phyloP scores from a whole-genome alignment of 495 filamentous ascomycete species.

The Daldinia vernicosa region DNA sequence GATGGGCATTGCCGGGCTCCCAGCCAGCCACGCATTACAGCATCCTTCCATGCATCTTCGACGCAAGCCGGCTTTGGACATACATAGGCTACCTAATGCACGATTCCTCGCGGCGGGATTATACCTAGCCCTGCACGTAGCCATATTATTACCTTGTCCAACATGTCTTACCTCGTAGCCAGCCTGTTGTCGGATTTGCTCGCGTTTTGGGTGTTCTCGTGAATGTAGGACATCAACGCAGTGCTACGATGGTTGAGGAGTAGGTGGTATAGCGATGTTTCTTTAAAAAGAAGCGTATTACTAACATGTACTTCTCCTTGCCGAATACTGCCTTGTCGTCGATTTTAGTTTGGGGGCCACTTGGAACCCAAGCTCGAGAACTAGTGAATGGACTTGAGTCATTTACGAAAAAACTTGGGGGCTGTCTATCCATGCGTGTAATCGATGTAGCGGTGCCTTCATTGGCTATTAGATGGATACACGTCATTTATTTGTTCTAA shows the following conservation, averaged over 20 bases:
- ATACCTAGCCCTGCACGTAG: constrained; percentile 20
- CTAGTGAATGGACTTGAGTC: background rate
- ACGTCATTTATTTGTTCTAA: constrained; percentile 21
- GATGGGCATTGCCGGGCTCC: background rate
- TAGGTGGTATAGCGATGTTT: background rate
- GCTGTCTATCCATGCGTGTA: background rate
- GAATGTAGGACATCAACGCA: background rate
- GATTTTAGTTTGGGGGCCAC: background rate
- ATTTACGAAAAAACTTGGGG: background rate
- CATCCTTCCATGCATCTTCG: constrained; percentile 39
- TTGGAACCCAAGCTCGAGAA: background rate
- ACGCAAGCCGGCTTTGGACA: constrained; percentile 21
- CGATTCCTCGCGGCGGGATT: constrained; percentile 25
- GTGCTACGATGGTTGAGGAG: background rate
- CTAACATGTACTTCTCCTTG: background rate
- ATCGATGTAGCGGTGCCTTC: background rate
- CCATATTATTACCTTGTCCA: constrained; percentile 22
- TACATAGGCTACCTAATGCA: constrained; percentile 10
- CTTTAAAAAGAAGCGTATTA: background rate
- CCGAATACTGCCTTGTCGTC: background rate
- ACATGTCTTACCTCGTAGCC: background rate
- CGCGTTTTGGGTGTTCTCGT: constrained; percentile 23
- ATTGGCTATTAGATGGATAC: background rate
- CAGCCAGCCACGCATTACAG: constrained; percentile 2
- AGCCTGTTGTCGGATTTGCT: background rate